Conservation (phyloP, 139 green algal genomes). For the Haematococcus lacustris region DNA sequence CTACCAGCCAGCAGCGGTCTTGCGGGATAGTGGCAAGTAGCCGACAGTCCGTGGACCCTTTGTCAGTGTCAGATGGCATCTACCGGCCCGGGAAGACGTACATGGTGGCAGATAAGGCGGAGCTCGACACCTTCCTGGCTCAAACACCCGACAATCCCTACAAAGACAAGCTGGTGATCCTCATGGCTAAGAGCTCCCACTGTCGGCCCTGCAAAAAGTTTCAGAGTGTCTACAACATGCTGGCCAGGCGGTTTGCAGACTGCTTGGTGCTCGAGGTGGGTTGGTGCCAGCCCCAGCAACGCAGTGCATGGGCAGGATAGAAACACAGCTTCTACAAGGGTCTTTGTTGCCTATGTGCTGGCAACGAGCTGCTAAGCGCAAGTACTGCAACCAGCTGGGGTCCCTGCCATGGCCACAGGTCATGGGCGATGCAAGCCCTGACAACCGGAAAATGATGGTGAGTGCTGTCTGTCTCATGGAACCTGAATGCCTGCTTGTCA, state of each 20-base stretch:
- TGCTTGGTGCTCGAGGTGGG: slow-evolving; percentile 25
- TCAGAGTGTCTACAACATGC: neutral
- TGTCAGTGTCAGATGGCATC: neutral
- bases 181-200: slow-evolving; percentile 35
- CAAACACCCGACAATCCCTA: neutral
- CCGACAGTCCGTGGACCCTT: neutral
- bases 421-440: slow-evolving; percentile 47
- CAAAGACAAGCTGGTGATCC: too few relatives aligned
- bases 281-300: neutral
- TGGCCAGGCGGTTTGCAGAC: slow-evolving; percentile 20
- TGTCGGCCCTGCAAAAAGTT: slow-evolving; percentile 64
- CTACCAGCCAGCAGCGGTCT: too few relatives aligned
- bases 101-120: neutral
- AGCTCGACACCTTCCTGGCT: neutral
- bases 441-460: slow-evolving; percentile 57
- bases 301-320: too few relatives aligned
- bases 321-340: too few relatives aligned
- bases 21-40: too few relatives aligned
- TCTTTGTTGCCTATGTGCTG: neutral
- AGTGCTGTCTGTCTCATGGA: neutral
- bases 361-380: neutral
- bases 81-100: slow-evolving; percentile 4
- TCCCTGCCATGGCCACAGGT: too few relatives aligned
- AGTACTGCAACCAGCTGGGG: slow-evolving; percentile 38
- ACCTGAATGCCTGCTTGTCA: neutral